Conservation (phyloP, 176 grass and related monocot species). For the Carex cristatella region DNA sequence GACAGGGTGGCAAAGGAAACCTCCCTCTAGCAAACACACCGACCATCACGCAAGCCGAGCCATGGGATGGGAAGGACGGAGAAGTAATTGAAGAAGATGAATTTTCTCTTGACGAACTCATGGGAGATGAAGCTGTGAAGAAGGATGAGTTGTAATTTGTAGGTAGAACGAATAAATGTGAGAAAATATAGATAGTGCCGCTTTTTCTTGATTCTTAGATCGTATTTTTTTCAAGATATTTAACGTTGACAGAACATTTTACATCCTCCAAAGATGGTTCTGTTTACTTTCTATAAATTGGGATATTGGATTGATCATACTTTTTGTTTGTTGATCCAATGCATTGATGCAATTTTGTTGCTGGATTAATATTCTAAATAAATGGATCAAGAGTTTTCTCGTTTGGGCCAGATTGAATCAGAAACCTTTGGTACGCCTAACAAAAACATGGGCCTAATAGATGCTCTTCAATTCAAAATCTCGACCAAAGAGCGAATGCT, state of each 20-base stretch:
- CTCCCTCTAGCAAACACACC: conserved; percentile 57
- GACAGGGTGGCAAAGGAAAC: conserved; percentile 82
- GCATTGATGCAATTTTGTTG: background rate
- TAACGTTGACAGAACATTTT: conserved; percentile 3
- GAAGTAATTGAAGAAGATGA: conserved; percentile 90
- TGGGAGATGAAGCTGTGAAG: conserved; percentile 41
- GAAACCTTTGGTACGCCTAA: background rate
- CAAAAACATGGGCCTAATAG: background rate
- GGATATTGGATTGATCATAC: background rate
- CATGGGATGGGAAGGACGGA: conserved; percentile 96
- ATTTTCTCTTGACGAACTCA: conserved; percentile 91
- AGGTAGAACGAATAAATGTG: background rate
- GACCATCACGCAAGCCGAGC: conserved; percentile 48
- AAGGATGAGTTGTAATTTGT: conserved; percentile 84
- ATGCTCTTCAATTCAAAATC: background rate
- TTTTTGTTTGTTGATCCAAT: background rate
- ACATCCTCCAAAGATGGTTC: conserved; percentile 12
- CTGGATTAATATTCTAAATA: background rate
- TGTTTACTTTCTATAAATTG: background rate
- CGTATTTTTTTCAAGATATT: background rate
- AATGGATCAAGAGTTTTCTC: background rate
- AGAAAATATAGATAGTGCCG: conserved; percentile 5
- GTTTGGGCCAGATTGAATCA: background rate
- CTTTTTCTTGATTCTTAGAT: conserved; percentile 4
- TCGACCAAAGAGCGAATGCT: background rate